A percentile compares a stretch with the other conserved stretches of the same genome.
These are phyloP conservation scores for Lentinula aciculospora DNA, from an alignment of 768 basidiomycete genomes.

Conservation along the genomic window DNA sequence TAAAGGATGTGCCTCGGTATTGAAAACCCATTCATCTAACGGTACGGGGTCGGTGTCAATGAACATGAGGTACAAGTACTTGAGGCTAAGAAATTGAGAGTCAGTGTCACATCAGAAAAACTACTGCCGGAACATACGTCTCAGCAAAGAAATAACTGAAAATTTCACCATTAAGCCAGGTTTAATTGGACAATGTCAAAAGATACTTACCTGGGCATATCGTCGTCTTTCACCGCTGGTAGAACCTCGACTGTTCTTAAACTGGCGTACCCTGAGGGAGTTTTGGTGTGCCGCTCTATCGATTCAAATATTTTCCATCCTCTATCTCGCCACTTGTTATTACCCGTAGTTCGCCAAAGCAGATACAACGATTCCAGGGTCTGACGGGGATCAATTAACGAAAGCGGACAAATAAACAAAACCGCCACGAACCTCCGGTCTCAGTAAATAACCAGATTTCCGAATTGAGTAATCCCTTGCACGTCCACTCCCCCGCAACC, in stretches of 20 bases:
- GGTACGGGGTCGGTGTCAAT: slow-evolving; percentile 55
- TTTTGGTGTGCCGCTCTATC: slow-evolving; percentile 55
- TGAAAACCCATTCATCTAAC: slow-evolving; percentile 54
- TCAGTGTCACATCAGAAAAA: not conserved
- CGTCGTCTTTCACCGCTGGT: slow-evolving; percentile 37
- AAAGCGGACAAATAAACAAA: not conserved
- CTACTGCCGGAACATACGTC: slow-evolving; percentile 26
- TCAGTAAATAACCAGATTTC: slow-evolving; percentile 46
- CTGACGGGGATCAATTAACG: slow-evolving; percentile 27
- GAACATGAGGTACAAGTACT: slow-evolving; percentile 72
- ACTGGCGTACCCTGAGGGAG: slow-evolving; percentile 56
- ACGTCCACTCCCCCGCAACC: slow-evolving; percentile 16
- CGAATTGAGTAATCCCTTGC: slow-evolving; percentile 50
- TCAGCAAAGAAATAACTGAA: slow-evolving; percentile 47
- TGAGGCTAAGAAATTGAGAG: slow-evolving; percentile 37
- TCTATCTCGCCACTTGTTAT: slow-evolving; percentile 62
- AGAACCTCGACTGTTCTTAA: slow-evolving; percentile 41
- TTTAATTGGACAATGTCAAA: not conserved
- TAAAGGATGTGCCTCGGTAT: slow-evolving; percentile 73
- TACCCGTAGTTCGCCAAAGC: slow-evolving; percentile 65
- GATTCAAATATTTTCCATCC: slow-evolving; percentile 71
- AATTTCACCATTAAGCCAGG: not conserved
- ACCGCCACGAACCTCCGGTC: slow-evolving; percentile 59
- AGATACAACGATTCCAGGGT: slow-evolving; percentile 70
- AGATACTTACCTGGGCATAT: slow-evolving; percentile 73